Conservation (phyloP, 1,139 yeast genomes). For the Kodamaea sp. region DNA sequence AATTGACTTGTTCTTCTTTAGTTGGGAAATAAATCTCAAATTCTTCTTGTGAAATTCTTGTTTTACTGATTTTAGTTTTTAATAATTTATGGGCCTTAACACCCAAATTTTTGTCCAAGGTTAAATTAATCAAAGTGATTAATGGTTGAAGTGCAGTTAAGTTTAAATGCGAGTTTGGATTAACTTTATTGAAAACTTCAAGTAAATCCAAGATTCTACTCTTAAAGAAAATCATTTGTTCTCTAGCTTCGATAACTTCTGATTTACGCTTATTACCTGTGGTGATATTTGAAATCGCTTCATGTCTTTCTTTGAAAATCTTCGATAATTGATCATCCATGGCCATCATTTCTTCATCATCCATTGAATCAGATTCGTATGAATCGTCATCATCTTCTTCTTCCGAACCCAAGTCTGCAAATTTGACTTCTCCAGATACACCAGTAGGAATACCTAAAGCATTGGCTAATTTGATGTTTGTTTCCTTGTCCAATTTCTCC, state of each 20-base stretch:
- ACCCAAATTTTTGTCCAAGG: slow-evolving; percentile 67
- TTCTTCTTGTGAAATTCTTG: slow-evolving; percentile 29
- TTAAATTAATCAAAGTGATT: slow-evolving; percentile 56
- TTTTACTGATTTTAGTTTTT: slow-evolving; percentile 60
- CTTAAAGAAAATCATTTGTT: slow-evolving; percentile 76
- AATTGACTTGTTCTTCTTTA: slow-evolving; percentile 14
- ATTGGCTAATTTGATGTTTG: slow-evolving; percentile 69
- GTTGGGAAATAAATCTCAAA: slow-evolving; percentile 18
- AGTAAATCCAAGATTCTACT: slow-evolving; percentile 73
- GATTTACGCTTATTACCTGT: slow-evolving; percentile 67
- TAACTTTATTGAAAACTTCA: slow-evolving; percentile 53
- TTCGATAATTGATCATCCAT: slow-evolving; percentile 80
- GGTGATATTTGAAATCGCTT: slow-evolving; percentile 47
- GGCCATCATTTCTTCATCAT: slow-evolving; percentile 97
- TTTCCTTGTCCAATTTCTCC: slow-evolving; percentile 60
- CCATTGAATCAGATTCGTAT: slow-evolving; percentile 78
- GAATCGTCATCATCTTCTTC: slow-evolving; percentile 39
- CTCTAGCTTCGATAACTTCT: slow-evolving; percentile 73
- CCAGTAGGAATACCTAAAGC: slow-evolving; percentile 69
- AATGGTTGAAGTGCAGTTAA: slow-evolving; percentile 56
- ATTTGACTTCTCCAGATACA: slow-evolving; percentile 43
- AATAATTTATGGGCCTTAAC: slow-evolving; percentile 72
- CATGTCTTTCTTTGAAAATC: slow-evolving; percentile 79
- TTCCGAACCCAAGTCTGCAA: slow-evolving; percentile 37
- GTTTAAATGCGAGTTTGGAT: slow-evolving; percentile 41